Evolutionary conservation across 1,284 basidiomycete species (phyloP).

Genomic region (Ceraceosorus guamensis): DNA sequence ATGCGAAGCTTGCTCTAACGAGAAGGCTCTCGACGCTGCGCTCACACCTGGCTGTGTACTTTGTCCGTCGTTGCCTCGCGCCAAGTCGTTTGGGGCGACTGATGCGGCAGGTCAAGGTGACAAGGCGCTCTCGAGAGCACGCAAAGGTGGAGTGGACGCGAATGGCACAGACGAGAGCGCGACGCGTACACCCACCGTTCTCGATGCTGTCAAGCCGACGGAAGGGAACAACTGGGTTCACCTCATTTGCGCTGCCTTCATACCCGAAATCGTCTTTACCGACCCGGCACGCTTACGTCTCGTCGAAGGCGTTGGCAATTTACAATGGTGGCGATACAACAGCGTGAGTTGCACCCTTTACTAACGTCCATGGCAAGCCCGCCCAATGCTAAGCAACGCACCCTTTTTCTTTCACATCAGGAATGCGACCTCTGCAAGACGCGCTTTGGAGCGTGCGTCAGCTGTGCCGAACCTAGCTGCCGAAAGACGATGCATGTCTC

Average conservation of each 20-base stretch:
- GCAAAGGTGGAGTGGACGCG: neutral
- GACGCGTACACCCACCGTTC: constrained; percentile 45
- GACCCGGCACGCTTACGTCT: constrained; percentile 64
- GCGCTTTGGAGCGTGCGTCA: constrained; percentile 67
- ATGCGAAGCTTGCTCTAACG: constrained; percentile 43
- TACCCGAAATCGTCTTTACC: constrained; percentile 72
- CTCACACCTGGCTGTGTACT: constrained; percentile 37
- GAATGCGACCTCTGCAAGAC: constrained; percentile 56
- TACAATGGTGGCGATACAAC: constrained; percentile 53
- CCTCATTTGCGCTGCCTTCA: constrained; percentile 78
- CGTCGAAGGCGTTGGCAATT: constrained; percentile 77
- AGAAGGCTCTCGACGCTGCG: constrained; percentile 29
- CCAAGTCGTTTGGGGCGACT: constrained; percentile 4
- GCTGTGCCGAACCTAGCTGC: constrained; percentile 66
- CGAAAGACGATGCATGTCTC: constrained; percentile 71
- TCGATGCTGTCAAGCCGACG: constrained; percentile 83
- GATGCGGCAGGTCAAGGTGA: constrained; percentile 8
- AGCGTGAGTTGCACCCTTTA: constrained; percentile 15
- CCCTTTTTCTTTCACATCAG: neutral
- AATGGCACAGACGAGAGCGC: neutral
- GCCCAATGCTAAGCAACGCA: neutral
- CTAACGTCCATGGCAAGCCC: neutral
- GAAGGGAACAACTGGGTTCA: constrained; percentile 92
- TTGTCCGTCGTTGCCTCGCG: constrained; percentile 21
- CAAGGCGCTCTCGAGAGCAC: constrained; percentile 12